Evolutionary conservation across 768 basidiomycete genomes (phyloP).

Genomic region (Lentinula aciculospora): DNA sequence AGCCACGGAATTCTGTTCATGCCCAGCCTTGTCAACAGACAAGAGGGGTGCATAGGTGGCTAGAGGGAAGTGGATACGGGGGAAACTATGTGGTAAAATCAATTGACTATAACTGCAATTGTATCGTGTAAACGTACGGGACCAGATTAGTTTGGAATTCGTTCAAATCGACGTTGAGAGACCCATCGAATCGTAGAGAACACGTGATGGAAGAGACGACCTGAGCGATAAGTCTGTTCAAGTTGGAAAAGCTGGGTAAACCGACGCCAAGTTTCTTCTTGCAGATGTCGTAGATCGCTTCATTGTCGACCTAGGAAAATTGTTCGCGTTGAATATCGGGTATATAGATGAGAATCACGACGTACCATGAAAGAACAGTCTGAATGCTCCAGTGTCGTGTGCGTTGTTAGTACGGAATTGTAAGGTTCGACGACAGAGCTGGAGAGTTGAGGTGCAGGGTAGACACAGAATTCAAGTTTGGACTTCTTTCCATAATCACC

Average conservation of each 20-base stretch:
- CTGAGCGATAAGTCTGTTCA: conserved; percentile 96
- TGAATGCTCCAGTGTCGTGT: conserved; percentile 97
- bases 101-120: conserved; percentile 4
- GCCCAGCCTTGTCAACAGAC: conserved; percentile 91
- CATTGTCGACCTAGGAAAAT: conserved; percentile 63
- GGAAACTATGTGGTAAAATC: conserved; percentile 55
- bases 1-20: conserved; percentile 95
- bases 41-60: conserved; percentile 94
- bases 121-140: conserved; percentile 53
- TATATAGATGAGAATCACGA: not conserved
- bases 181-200: conserved; percentile 95
- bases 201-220: conserved; percentile 98
- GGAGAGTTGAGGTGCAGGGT: conserved; percentile 88
- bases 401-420: conserved; percentile 94
- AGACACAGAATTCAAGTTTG: conserved; percentile 97
- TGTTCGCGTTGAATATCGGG: not conserved
- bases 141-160: conserved; percentile 99
- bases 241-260: conserved; percentile 86
- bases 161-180: conserved; percentile 93
- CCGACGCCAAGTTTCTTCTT: conserved; percentile 86
- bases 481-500: conserved; percentile 99
- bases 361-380: conserved; percentile 98
- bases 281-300: conserved; percentile 92
- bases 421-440: conserved; percentile 98
- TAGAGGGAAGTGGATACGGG: conserved; percentile 97